Percentiles rank a stretch among this genome's conserved stretches.
phyloP scores from a whole-genome alignment of 148 eudicot species.

The Rhododendron simsii region DNA sequence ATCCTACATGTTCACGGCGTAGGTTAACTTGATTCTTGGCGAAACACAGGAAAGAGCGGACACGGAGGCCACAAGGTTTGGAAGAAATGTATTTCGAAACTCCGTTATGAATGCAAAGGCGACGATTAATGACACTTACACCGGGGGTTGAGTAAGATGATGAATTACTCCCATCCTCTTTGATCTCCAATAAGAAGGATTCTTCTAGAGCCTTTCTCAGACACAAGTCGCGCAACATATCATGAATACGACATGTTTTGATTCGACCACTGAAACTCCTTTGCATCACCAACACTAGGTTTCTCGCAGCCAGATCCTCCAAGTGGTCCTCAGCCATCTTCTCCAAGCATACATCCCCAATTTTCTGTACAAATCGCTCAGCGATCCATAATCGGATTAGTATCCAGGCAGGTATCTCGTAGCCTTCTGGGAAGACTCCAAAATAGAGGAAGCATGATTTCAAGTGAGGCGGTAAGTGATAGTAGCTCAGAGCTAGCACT shows the following conservation, averaged over 20 bases:
- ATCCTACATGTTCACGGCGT: conserved; percentile 5
- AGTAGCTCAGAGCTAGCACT: conserved; percentile 28
- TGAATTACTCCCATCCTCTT: background rate
- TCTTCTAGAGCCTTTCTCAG: conserved; percentile 24
- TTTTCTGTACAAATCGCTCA: conserved; percentile 28
- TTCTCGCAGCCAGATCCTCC: conserved; percentile 32
- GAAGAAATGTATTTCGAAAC: conserved; percentile 17
- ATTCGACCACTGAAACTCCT: conserved; percentile 5
- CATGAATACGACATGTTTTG: conserved; percentile 21
- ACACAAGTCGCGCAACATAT: conserved; percentile 26
- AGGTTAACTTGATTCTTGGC: conserved; percentile 9
- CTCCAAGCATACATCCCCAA: conserved; percentile 15
- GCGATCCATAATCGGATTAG: conserved; percentile 34
- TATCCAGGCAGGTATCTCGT: conserved; percentile 4
- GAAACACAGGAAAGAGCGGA: conserved; percentile 36
- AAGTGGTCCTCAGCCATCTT: conserved; percentile 30
- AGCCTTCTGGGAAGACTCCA: conserved; percentile 3
- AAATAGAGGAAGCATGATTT: conserved; percentile 28
- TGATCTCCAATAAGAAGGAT: conserved; percentile 18
- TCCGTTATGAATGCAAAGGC: conserved; percentile 29
- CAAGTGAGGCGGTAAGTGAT: conserved; percentile 26
- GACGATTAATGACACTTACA: conserved; percentile 13
- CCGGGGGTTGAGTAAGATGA: background rate
- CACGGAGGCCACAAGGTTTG: conserved; percentile 20
- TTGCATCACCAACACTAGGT: conserved; percentile 21